Base-by-base conservation (phyloP, 768 basidiomycete species). In the Fomitopsis serialis region DNA sequence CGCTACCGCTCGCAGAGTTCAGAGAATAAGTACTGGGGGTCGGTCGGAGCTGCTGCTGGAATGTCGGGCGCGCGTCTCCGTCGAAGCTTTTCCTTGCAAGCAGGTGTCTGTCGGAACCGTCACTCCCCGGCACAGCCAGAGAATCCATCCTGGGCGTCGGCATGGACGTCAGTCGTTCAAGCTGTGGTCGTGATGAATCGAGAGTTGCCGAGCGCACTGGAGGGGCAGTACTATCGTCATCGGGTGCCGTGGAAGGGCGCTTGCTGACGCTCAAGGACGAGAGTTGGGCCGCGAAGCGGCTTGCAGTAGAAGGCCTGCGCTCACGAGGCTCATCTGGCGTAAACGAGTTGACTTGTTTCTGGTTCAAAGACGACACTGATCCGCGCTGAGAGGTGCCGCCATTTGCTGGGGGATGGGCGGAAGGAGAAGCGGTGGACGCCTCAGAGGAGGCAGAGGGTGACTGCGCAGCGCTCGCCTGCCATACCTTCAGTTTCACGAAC, bases 21-120 rank as follows among this genome's bases (percentile, higher is more conserved):
- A 53, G 37, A 40, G 52, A 53, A 21, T 51, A 17, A 3, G 37
- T 35, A 46, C 54, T 59, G 10, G 63, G 42, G 43, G 50, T 61
- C 24, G 61, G 61, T 11, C 65, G 63, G 13, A 68, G 62, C 22
- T 72, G 65, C 29, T 71, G 53, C 54, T 71, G 66, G 27, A 74
- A 68, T 4, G 19, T 40, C 10, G 74, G 74, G 13, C 73, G 70
- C 7, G 71, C 64, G 36, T 74, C 72, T 36, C 72, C 73, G 48
- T 78, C 77, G 34, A 71, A 78, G 55, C 75, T 78, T 57, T 70
- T 76, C 29, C 72, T 64, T n/a, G 69, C 68, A 50, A 64, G 65
- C 4, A 57, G 17, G 32, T 53, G 43, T 7, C 48, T 58, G 50
- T 51, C 61, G 57, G 58, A 55, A n/a, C 56, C 45, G 27, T 55